These are phyloP conservation scores for Dacryopinax spathularia DNA, from an alignment of 768 basidiomycete species.

Conservation along the genomic window DNA sequence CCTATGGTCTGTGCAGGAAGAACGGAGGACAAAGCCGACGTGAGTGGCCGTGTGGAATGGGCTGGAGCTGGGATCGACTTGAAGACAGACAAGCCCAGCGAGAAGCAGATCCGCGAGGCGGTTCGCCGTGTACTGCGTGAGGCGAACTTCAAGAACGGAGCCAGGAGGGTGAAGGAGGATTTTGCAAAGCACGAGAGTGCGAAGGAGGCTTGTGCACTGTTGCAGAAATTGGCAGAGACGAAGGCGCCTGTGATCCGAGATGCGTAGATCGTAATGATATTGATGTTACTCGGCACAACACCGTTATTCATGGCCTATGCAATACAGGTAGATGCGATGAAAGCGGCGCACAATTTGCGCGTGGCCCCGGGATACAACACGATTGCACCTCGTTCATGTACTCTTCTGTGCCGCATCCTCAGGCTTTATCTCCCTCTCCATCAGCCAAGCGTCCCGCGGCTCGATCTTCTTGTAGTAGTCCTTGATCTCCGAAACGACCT, in stretches of 20 bases:
- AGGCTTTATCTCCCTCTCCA: constrained; percentile 41
- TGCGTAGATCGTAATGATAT: not conserved
- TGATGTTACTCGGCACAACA: too few relatives aligned
- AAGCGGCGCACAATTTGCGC: too few relatives aligned
- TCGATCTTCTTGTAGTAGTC: constrained; percentile 82
- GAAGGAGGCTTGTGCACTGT: not conserved
- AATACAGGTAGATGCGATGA: too few relatives aligned
- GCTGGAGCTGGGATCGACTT: not conserved
- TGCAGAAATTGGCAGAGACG: not conserved
- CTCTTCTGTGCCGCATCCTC: not conserved
- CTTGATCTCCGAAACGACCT: constrained; percentile 46
- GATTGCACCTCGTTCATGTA: too few relatives aligned
- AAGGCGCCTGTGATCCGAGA: not conserved
- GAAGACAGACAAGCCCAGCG: not conserved
- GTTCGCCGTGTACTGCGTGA: not conserved
- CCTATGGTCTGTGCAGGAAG: not conserved
- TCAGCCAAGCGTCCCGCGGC: constrained; percentile 75
- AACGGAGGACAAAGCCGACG: not conserved
- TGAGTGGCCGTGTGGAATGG: not conserved
- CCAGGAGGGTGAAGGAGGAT: not conserved
- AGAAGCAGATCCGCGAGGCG: not conserved
- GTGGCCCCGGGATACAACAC: too few relatives aligned
- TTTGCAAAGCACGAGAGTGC: not conserved
- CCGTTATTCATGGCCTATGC: too few relatives aligned
- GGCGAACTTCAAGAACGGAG: not conserved